Percentiles rank a stretch among this genome's conserved stretches.
These are phyloP conservation scores for Nannochloropsis oceanica DNA, from an alignment of 108 stramenopile genomes.

Conservation along the genomic window DNA sequence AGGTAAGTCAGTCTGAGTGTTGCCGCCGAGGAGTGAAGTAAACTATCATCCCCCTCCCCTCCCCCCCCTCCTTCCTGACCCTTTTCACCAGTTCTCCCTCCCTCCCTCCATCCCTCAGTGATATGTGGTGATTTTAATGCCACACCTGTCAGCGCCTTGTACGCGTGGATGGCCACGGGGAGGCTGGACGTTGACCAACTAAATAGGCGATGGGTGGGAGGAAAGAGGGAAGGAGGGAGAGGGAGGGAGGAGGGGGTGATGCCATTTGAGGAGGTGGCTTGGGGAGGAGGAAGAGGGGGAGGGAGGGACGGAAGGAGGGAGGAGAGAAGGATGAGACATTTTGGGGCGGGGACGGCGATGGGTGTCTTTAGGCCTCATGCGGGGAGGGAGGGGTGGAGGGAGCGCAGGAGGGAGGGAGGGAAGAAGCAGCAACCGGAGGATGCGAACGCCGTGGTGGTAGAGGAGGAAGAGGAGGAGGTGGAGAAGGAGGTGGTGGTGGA, in stretches of 20 bases:
- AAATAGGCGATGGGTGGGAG: not conserved
- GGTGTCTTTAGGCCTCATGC: not conserved
- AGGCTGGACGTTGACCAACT: not conserved
- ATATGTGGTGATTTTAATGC: constrained; percentile 37
- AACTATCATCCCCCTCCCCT: not conserved
- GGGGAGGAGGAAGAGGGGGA: no score
- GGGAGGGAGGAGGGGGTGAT: not conserved
- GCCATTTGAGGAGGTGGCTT: not conserved
- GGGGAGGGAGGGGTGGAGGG: not conserved
- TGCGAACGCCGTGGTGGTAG: no score
- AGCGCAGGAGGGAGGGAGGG: not conserved
- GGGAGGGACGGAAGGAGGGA: not conserved
- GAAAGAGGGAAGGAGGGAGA: not conserved
- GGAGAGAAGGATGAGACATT: not conserved
- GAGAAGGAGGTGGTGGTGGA: no score
- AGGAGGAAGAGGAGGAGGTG: no score
- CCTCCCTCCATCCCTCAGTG: not conserved
- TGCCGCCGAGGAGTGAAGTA: not conserved
- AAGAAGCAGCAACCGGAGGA: not conserved
- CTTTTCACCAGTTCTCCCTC: not conserved
- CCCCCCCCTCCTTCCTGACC: no score
- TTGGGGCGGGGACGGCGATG: not conserved
- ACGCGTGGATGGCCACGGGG: constrained; percentile 24
- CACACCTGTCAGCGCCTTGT: constrained; percentile 26
- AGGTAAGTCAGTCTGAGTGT: not conserved